Evolutionary conservation across 805 yeast species (phyloP).

Genomic region (Blastobotrys terrestris): DNA sequence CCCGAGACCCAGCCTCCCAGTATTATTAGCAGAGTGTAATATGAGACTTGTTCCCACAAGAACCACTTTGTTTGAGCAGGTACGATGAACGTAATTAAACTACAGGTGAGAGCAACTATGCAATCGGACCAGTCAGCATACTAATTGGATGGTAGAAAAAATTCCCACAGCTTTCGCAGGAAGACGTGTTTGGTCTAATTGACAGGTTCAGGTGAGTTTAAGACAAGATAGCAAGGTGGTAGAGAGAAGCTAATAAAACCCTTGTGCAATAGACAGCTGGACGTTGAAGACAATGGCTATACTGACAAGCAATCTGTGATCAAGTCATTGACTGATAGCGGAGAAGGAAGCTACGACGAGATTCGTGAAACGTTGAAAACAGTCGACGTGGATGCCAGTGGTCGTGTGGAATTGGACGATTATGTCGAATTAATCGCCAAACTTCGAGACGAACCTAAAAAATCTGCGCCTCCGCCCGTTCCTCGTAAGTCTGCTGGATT

Average conservation of each 20-base stretch:
- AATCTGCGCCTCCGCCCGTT: slow-evolving; percentile 5
- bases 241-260: neutral
- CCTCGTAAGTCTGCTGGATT: slow-evolving; percentile 6
- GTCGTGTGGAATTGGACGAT: slow-evolving; percentile 94
- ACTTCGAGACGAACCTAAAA: slow-evolving; percentile 45
- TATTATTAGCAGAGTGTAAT: too few relatives aligned
- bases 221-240: neutral
- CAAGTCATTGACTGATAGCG: slow-evolving; percentile 71
- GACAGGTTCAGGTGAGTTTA: slow-evolving; percentile 60
- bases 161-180: slow-evolving; percentile 79
- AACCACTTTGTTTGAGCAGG: neutral
- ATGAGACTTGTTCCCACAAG: slow-evolving; percentile 1
- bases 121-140: too few relatives aligned
- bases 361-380: slow-evolving; percentile 89
- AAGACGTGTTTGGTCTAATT: slow-evolving; percentile 76
- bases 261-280: slow-evolving; percentile 48
- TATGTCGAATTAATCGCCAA: slow-evolving; percentile 80
- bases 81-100: slow-evolving; percentile 13
- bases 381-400: slow-evolving; percentile 92
- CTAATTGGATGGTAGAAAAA: slow-evolving; percentile 48
- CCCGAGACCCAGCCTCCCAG: neutral
- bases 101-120: too few relatives aligned
- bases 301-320: slow-evolving; percentile 87
- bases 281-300: slow-evolving; percentile 88
- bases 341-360: slow-evolving; percentile 80